Evolutionary conservation across 805 yeast genomes (phyloP).

Genomic region (Saccharomycopsis sp.): DNA sequence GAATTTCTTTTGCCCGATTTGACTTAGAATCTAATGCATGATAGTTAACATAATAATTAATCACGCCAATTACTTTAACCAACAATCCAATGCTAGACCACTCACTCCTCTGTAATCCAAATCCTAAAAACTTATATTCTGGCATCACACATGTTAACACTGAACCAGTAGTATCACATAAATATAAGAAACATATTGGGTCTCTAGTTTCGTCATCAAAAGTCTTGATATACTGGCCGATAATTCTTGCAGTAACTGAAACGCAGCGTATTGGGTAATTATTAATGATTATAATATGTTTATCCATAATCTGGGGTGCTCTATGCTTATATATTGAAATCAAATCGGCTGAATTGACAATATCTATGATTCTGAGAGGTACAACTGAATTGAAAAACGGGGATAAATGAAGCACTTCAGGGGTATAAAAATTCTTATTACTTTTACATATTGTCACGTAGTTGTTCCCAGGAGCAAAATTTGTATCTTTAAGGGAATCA

Average conservation of each 20-base stretch:
- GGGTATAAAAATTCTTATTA: slow-evolving; percentile 13
- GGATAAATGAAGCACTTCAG: slow-evolving; percentile 12
- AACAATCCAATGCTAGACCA: slow-evolving; percentile 3
- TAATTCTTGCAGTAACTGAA: slow-evolving; percentile 14
- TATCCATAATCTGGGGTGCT: slow-evolving; percentile 1
- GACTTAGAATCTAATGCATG: background rate
- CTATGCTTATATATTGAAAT: slow-evolving; percentile 8
- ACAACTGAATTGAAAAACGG: slow-evolving; percentile 10
- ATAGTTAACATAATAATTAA: background rate
- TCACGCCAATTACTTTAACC: slow-evolving; percentile 8
- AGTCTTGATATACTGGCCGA: slow-evolving; percentile 3
- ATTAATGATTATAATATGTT: slow-evolving; percentile 9
- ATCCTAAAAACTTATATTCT: slow-evolving; percentile 12
- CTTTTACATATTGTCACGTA: slow-evolving; percentile 2
- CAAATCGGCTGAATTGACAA: slow-evolving; percentile 14
- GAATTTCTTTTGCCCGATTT: slow-evolving; percentile 7
- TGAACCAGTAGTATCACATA: slow-evolving; percentile 15
- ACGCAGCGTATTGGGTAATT: slow-evolving; percentile 17
- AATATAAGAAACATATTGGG: slow-evolving; percentile 2
- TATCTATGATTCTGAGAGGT: slow-evolving; percentile 16
- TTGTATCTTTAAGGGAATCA: background rate
- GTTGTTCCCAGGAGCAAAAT: slow-evolving; percentile 16
- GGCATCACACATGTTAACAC: slow-evolving; percentile 11
- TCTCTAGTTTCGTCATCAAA: background rate
- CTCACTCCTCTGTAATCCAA: slow-evolving; percentile 5